Conservation (phyloP, 129 eudicot genomes). For the Kitagawia praeruptora region DNA sequence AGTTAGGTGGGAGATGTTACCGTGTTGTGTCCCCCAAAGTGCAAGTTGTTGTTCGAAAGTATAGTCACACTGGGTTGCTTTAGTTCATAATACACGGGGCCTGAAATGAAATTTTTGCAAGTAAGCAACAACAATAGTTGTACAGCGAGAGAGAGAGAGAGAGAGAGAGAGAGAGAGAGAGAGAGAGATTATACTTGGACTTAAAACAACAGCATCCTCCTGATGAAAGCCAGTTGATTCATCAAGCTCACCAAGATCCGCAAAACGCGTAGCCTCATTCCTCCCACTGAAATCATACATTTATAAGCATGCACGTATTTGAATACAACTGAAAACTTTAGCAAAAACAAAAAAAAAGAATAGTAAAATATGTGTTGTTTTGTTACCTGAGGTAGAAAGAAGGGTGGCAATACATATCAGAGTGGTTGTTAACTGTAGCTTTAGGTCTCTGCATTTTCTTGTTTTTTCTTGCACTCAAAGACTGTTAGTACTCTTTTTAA, state of each 20-base stretch:
- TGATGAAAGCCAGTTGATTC: constrained; percentile 48
- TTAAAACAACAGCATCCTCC: constrained; percentile 73
- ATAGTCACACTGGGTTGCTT: constrained; percentile 44
- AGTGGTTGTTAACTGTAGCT: constrained; percentile 20
- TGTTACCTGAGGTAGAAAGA: constrained; percentile 51
- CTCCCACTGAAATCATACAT: constrained; percentile 18
- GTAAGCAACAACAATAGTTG: constrained; percentile 5
- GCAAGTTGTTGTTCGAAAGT: constrained; percentile 45
- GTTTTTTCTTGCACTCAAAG: background rate
- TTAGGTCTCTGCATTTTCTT: constrained; percentile 44
- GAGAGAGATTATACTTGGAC: constrained; percentile 44
- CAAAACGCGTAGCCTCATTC: constrained; percentile 26
- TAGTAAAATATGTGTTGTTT: background rate
- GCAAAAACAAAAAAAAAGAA: background rate
- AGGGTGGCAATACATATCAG: constrained; percentile 45
- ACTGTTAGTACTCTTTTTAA: too few species aligned
- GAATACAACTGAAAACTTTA: too few species aligned
- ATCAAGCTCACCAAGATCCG: constrained; percentile 76
- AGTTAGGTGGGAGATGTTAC: constrained; percentile 29
- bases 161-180: background rate
- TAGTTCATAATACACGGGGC: constrained; percentile 50
- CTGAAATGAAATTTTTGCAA: constrained; percentile 20
- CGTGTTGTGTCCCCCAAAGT: constrained; percentile 48
- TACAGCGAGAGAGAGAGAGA: background rate
- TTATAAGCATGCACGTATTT: background rate